phyloP scores from a whole-genome alignment of 768 basidiomycete species.

The Psilocybe tampanensis region DNA sequence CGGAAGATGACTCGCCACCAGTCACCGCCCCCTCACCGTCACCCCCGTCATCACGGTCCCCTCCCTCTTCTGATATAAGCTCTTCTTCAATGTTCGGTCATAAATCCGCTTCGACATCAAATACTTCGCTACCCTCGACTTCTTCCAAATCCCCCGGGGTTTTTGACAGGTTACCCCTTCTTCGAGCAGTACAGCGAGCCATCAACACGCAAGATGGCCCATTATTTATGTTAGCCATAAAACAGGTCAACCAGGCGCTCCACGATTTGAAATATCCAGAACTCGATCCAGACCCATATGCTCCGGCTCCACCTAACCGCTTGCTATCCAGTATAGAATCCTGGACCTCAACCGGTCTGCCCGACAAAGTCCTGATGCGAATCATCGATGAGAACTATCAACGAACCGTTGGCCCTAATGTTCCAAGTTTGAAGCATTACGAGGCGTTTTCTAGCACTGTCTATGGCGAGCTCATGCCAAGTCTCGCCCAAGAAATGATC shows the following conservation, averaged over 20 bases:
- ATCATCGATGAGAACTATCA: constrained; percentile 93
- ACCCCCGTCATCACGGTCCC: constrained; percentile 36
- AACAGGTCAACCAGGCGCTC: constrained; percentile 62
- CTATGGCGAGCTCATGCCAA: constrained; percentile 89
- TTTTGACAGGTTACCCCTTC: constrained; percentile 31
- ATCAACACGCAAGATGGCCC: constrained; percentile 73
- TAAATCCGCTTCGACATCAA: constrained; percentile 28
- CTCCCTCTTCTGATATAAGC: constrained; percentile 31
- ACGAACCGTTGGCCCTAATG: constrained; percentile 87
- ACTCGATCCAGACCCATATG: constrained; percentile 53
- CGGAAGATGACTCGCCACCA: constrained; percentile 43
- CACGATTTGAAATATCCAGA: constrained; percentile 67
- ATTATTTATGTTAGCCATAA: constrained; percentile 64
- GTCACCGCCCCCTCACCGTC: constrained; percentile 43
- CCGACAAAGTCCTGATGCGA: constrained; percentile 67
- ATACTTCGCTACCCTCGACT: constrained; percentile 33
- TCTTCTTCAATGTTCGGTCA: constrained; percentile 29
- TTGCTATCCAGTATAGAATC: constrained; percentile 48
- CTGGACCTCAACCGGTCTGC: constrained; percentile 60
- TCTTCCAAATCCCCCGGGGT: constrained; percentile 24
- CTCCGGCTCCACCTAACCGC: constrained; percentile 44
- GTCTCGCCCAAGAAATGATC: constrained; percentile 75
- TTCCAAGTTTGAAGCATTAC: constrained; percentile 80
- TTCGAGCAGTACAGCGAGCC: constrained; percentile 70
- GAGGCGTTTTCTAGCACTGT: constrained; percentile 82